These are phyloP conservation scores for Zygoascus ofunaensis DNA, from an alignment of 805 yeast species.

Conservation along the genomic window DNA sequence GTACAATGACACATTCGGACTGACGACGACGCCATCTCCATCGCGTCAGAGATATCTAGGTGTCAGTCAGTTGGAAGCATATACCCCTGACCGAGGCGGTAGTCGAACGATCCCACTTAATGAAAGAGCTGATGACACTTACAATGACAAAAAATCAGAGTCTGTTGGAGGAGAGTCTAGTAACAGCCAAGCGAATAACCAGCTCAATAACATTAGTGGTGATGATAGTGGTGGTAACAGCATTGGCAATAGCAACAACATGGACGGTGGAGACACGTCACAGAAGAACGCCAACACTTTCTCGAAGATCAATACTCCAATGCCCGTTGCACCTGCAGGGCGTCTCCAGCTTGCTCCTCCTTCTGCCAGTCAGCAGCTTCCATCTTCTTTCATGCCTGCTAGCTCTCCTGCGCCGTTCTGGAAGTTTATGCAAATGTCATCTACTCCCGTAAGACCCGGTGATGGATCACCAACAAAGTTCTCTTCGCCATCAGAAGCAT, in stretches of 20 bases:
- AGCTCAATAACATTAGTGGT: too few relatives aligned
- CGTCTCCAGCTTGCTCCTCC: conserved; percentile 30
- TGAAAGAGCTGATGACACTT: not conserved
- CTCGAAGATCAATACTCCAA: conserved; percentile 3
- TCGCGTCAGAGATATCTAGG: conserved; percentile 13
- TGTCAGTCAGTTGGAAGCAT: conserved; percentile 48
- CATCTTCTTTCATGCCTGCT: conserved; percentile 38
- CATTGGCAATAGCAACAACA: not conserved
- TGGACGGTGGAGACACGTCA: not conserved
- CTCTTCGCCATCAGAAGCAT: conserved; percentile 19
- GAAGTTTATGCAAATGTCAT: conserved; percentile 73
- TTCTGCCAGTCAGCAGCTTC: conserved; percentile 28
- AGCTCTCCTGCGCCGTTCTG: conserved; percentile 82
- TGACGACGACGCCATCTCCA: conserved; percentile 10
- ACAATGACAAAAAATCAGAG: not conserved
- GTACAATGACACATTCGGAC: conserved; percentile 17
- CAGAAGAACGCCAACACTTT: not conserved
- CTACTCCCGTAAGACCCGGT: conserved; percentile 20
- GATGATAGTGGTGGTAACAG: not conserved
- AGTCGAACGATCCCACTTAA: conserved; percentile 1
- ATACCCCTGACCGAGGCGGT: conserved; percentile 53
- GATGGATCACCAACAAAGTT: conserved; percentile 24
- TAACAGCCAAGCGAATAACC: not conserved
- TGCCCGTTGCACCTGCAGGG: not conserved
- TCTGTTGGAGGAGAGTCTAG: not conserved